These are phyloP conservation scores for Ailanthus altissimus DNA, from an alignment of 345 rosid species.

Conservation along the genomic window DNA sequence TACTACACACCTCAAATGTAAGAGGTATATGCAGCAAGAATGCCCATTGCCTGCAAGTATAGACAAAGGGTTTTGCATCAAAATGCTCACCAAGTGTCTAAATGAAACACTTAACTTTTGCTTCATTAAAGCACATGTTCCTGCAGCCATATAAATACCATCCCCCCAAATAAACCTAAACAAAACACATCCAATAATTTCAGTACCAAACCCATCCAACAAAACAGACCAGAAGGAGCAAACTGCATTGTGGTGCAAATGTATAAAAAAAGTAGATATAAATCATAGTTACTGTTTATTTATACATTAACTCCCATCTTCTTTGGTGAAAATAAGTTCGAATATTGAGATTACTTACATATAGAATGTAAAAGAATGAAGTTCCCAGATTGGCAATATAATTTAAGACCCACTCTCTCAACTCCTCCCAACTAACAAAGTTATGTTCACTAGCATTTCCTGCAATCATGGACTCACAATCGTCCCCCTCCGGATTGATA, in stretches of 20 bases:
- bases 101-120: neutral
- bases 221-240: neutral
- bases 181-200: neutral
- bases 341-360: neutral
- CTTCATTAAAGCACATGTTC: neutral
- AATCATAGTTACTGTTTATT: neutral
- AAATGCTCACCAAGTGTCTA: neutral
- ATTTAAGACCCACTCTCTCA: neutral
- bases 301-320: neutral
- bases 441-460: neutral
- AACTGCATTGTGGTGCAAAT: neutral
- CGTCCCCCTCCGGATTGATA: neutral
- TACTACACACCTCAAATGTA: neutral
- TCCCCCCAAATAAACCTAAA: neutral
- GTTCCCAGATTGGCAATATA: neutral
- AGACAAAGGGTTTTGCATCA: neutral
- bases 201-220: neutral
- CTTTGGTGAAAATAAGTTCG: neutral
- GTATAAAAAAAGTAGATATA: neutral
- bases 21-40: neutral
- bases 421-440: neutral
- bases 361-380: neutral
- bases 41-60: neutral
- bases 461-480: neutral
- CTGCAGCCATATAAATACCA: neutral